Evolutionary conservation across 148 eudicot genomes (phyloP).

Genomic region (Arctostaphylos glauca): DNA sequence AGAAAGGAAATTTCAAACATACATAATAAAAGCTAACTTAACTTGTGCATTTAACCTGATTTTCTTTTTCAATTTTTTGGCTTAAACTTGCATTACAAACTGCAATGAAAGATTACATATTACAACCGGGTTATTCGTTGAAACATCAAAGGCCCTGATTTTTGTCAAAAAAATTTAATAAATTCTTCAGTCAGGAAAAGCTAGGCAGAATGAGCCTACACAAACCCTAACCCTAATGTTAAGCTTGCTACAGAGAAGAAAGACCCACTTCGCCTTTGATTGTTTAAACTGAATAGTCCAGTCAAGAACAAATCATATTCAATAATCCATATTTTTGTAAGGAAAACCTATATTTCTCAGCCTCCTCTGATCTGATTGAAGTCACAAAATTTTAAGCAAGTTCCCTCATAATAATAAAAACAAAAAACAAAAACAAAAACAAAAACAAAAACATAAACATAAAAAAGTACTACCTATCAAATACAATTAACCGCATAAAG

Average conservation of each 20-base stretch:
- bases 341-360: neutral
- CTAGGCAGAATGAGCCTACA: neutral
- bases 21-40: neutral
- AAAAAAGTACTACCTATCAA: neutral
- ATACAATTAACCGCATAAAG: no score
- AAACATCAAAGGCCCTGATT: neutral
- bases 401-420: no score
- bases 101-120: neutral
- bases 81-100: neutral
- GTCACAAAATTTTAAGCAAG: neutral
- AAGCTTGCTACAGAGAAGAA: neutral
- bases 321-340: neutral
- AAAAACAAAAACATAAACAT: neutral
- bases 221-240: slow-evolving; percentile 42
- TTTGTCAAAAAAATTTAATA: neutral
- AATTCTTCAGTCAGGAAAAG: neutral
- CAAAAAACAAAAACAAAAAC: neutral
- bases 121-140: neutral
- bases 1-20: neutral
- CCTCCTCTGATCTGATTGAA: slow-evolving; percentile 1
- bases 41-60: neutral
- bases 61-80: neutral
- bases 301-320: slow-evolving; percentile 1
- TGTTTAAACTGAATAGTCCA: neutral
- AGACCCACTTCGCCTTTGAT: neutral